Evolutionary conservation across 2,329 filamentous ascomycete genomes (phyloP), one percentile per base, ranked within the genome.

Genomic region (Emmonsiellopsis sp.): DNA sequence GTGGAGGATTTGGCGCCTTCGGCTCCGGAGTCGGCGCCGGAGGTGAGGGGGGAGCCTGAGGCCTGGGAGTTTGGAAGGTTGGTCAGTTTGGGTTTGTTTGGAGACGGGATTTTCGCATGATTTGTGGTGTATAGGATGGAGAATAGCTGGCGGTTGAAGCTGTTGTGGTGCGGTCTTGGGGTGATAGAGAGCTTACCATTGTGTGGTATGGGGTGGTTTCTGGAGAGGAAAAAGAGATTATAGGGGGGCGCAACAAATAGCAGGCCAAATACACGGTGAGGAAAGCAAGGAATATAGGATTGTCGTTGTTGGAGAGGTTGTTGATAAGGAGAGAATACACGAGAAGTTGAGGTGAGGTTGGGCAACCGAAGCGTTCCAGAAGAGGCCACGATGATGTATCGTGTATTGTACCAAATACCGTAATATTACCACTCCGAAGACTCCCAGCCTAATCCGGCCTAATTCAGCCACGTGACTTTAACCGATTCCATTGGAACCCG

Each of bases 1-100:
- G 76, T 77, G 48, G 84, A 85, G 50, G 81, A 76, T 53, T 82
- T 64, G 8, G 50, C 14, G 9, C 33, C 27, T 56, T 74, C 71
- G 43, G 71, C 64, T 53, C 71, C 72, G 42, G 72, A 75, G 57
- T 74, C 70, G 49, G 71, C 69, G 53, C 70, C 68, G 54, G 71
- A 73, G 62, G 70, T 71, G 62, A 72, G 63, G 61, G 69, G 71
- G 58, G 71, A 73, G 49, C 71, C 63, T 53, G 69, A 70, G 52
- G 69, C 65, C 69, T 72, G 44, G 32, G 14, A 31, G 33, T 42
- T 43, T 14, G 31, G 13, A n/a, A 11, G 6, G 6, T 21, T 6
- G 39, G 37, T 51, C 39, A 51, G 40, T n/a, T 42, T 4, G 11
- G 10, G 2, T 32, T 21, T 42, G 31, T 7, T 42, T 36, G 8